phyloP scores from a whole-genome alignment of 495 filamentous ascomycete genomes.

The Glutinoglossum americanum region DNA sequence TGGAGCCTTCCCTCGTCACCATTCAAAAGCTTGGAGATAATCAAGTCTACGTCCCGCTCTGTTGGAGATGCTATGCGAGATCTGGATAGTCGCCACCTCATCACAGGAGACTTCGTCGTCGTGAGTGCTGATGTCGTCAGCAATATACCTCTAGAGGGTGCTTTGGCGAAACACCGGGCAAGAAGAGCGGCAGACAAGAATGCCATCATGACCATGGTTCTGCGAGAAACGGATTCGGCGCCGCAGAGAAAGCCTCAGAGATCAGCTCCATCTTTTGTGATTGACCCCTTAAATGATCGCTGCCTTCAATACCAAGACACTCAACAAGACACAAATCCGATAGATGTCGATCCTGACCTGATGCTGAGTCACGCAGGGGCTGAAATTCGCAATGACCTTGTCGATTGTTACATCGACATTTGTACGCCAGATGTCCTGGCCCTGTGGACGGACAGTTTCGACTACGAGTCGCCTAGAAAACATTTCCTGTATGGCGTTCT shows the following conservation, averaged over 20 bases:
- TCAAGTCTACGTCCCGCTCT: conserved; percentile 70
- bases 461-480: conserved; percentile 72
- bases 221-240: conserved; percentile 50
- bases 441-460: conserved; percentile 92
- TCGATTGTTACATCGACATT: conserved; percentile 93
- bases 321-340: conserved; percentile 29
- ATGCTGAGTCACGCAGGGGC: conserved; percentile 40
- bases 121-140: conserved; percentile 90
- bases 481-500: conserved; percentile 82
- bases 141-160: conserved; percentile 63
- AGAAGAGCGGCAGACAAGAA: conserved; percentile 73
- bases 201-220: conserved; percentile 94
- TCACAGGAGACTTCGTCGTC: conserved; percentile 76
- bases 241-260: conserved; percentile 57
- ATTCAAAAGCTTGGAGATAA: conserved; percentile 62
- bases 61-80: conserved; percentile 92
- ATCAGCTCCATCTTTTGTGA: conserved; percentile 60
- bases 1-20: conserved; percentile 54
- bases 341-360: conserved; percentile 50
- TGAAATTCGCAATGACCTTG: conserved; percentile 67
- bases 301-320: conserved; percentile 59
- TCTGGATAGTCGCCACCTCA: conserved; percentile 65
- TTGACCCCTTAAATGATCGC: conserved; percentile 57
- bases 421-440: conserved; percentile 90
- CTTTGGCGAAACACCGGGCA: conserved; percentile 56